Conservation (phyloP, 1,284 basidiomycete genomes). For the Polyporus tsugae region DNA sequence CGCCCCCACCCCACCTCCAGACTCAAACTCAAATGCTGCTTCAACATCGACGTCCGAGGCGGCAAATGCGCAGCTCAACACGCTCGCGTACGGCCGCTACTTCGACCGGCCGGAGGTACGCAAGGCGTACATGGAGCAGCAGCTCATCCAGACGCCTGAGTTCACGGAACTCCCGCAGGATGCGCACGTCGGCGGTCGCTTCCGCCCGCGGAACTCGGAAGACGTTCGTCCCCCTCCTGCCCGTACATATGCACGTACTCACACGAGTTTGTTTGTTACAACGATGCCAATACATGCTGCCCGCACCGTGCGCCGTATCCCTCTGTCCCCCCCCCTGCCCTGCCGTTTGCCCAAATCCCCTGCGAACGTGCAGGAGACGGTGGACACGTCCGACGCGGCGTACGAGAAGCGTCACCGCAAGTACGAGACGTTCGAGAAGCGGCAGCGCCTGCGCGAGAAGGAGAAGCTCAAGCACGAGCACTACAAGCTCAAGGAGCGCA, state of each 20-base stretch:
- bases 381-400: slow-evolving; percentile 85
- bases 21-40: background rate
- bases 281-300: slow-evolving; percentile 20
- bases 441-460: slow-evolving; percentile 85
- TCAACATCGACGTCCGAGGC: slow-evolving; percentile 47
- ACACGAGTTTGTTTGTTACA: slow-evolving; percentile 16
- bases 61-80: slow-evolving; percentile 57
- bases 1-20: background rate
- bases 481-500: slow-evolving; percentile 89
- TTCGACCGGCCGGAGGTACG: slow-evolving; percentile 82
- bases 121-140: slow-evolving; percentile 70
- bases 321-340: too few relatives aligned
- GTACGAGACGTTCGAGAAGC: slow-evolving; percentile 88
- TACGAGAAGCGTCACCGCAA: slow-evolving; percentile 88
- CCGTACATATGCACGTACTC: slow-evolving; percentile 29
- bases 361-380: slow-evolving; percentile 51
- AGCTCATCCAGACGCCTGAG: slow-evolving; percentile 77
- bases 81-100: slow-evolving; percentile 70
- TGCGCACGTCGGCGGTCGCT: slow-evolving; percentile 68
- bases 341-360: background rate
- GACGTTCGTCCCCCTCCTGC: slow-evolving; percentile 59
- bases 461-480: slow-evolving; percentile 92
- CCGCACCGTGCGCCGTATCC: background rate
- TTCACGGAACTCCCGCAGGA: slow-evolving; percentile 65
- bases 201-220: slow-evolving; percentile 70